Evolutionary conservation across 352 stramenopile genomes (phyloP).

Genomic region (Blastocystis sp.): DNA sequence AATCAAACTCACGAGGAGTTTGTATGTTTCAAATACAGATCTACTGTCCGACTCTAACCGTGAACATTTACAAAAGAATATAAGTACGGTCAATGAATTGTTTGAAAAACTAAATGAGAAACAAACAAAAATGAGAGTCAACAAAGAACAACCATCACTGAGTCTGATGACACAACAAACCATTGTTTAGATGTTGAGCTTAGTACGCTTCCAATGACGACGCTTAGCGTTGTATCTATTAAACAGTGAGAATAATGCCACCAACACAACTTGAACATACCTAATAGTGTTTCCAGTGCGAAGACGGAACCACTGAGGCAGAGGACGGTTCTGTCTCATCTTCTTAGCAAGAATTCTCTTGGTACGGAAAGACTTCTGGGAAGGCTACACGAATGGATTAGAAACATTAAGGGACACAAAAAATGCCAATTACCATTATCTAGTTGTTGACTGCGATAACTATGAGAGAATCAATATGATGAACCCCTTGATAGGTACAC

Average conservation of each 20-base stretch:
- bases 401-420: neutral
- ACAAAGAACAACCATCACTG: conserved; percentile 45
- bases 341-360: conserved; percentile 99
- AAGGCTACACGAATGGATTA: conserved; percentile 72
- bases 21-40: conserved; percentile 42
- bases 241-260: neutral
- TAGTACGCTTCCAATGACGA: conserved; percentile 98
- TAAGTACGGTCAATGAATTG: neutral
- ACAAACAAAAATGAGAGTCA: conserved; percentile 54
- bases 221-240: conserved; percentile 97
- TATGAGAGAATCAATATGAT: neutral
- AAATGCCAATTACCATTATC: conserved; percentile 50
- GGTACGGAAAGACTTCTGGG: conserved; percentile 98
- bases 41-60: conserved; percentile 27
- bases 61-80: conserved; percentile 48
- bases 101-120: conserved; percentile 5
- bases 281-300: conserved; percentile 97
- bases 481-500: neutral
- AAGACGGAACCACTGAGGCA: conserved; percentile 98
- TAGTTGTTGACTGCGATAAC: conserved; percentile 59
- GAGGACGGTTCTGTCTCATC: conserved; percentile 97
- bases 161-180: conserved; percentile 31
- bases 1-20: neutral
- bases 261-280: conserved; percentile 62
- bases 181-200: conserved; percentile 93